phyloP scores from a whole-genome alignment of 2,329 filamentous ascomycete genomes.

The Colletotrichum liaoningense region DNA sequence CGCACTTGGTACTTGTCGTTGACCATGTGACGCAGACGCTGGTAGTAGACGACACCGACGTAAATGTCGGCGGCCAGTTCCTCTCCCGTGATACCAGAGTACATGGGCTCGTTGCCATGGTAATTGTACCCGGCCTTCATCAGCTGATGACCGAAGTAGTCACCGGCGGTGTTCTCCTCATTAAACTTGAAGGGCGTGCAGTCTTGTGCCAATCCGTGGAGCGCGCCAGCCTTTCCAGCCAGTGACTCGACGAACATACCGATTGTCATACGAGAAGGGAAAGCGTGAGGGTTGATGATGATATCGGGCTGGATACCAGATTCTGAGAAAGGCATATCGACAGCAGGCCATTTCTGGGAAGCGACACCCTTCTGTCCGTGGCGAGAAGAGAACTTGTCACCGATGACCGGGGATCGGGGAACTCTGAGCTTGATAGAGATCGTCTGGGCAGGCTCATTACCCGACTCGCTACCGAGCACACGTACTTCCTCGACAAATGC shows the following conservation, averaged over 20 bases:
- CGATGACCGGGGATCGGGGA: constrained; percentile 90
- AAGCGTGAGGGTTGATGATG: constrained; percentile 99
- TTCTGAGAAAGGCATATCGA: constrained; percentile 97
- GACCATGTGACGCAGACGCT: constrained; percentile 98
- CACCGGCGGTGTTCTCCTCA: constrained; percentile 89
- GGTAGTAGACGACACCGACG: constrained; percentile 97
- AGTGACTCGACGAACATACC: constrained; percentile 99
- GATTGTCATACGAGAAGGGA: constrained; percentile 99
- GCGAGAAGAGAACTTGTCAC: constrained; percentile 98
- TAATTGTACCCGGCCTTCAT: constrained; percentile 97
- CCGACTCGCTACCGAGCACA: constrained; percentile 86
- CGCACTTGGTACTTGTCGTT: constrained; percentile 99
- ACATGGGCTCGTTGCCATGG: constrained; percentile 98
- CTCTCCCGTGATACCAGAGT: constrained; percentile 95
- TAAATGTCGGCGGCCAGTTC: constrained; percentile 97
- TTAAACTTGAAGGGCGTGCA: constrained; percentile 95
- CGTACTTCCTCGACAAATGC: constrained; percentile 95
- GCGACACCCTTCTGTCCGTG: constrained; percentile 98
- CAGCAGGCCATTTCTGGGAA: constrained; percentile 93
- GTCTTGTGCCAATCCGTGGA: constrained; percentile 96
- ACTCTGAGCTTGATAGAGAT: constrained; percentile 94
- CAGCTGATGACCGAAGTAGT: constrained; percentile 96
- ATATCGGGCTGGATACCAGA: constrained; percentile 96
- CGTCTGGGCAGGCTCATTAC: constrained; percentile 85
- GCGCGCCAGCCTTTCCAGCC: constrained; percentile 91